These are phyloP conservation scores for Malus hybrid DNA, from an alignment of 331 rosid genomes.

Conservation along the genomic window DNA sequence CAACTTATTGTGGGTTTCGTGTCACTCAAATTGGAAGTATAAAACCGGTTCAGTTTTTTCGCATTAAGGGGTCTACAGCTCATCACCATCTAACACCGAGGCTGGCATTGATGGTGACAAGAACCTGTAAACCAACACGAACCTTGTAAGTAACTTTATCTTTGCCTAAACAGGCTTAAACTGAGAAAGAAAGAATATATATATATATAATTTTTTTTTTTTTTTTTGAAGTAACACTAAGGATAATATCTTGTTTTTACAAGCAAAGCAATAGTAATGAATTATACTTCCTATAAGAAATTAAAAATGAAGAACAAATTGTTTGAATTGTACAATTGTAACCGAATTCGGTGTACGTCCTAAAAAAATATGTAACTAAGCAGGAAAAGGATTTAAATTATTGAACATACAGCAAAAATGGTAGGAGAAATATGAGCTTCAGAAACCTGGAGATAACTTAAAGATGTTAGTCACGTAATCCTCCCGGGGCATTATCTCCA, in stretches of 20 bases:
- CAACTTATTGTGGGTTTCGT: no score
- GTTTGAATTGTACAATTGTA: slow-evolving; percentile 28
- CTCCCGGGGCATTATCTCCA: slow-evolving; percentile 35
- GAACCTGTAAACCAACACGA: slow-evolving; percentile 6
- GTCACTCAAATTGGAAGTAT: no score
- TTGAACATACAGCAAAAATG: slow-evolving; percentile 21
- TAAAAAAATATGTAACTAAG: slow-evolving; percentile 7
- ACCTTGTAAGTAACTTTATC: neutral
- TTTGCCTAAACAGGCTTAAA: no score
- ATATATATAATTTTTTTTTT: neutral
- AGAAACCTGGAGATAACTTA: slow-evolving; percentile 11
- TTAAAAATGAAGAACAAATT: slow-evolving; percentile 18
- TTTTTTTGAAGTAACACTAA: slow-evolving; percentile 10
- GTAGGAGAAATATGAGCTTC: slow-evolving; percentile 22
- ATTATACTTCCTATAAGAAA: slow-evolving; percentile 25
- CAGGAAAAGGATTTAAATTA: slow-evolving; percentile 20
- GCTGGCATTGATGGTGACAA: slow-evolving; percentile 29
- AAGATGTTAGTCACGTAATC: slow-evolving; percentile 24
- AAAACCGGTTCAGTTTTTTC: no score
- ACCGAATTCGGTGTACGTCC: slow-evolving; percentile 19
- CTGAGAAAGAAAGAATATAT: slow-evolving; percentile 8
- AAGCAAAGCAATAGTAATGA: slow-evolving; percentile 13
- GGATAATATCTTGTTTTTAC: slow-evolving; percentile 15
- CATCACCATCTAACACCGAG: slow-evolving; percentile 13
- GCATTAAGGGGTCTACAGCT: slow-evolving; percentile 18